These are phyloP conservation scores for Zygosaccharomyces pseudorouxii DNA, from an alignment of 805 yeast genomes.

Conservation along the genomic window DNA sequence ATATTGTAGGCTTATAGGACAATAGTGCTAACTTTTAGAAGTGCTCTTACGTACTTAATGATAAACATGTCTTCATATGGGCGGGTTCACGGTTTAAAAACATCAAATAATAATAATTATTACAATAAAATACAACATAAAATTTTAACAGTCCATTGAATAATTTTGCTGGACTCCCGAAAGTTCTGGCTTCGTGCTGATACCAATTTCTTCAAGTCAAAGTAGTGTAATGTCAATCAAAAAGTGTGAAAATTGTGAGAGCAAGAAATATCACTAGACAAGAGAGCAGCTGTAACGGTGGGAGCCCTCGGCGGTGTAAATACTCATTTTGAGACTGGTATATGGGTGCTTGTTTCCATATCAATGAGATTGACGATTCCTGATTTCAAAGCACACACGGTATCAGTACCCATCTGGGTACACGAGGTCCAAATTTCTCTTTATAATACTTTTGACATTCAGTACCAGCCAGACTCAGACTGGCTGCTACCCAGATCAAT, in stretches of 20 bases:
- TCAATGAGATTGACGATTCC: neutral
- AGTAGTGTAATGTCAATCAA: neutral
- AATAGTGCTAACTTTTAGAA: neutral
- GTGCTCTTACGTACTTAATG: neutral
- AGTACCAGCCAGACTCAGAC: constrained; percentile 51
- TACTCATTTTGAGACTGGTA: too few relatives aligned
- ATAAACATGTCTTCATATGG: neutral
- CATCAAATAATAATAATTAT: neutral
- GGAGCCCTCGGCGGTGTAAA: too few relatives aligned
- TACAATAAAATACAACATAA: neutral
- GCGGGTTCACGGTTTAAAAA: neutral
- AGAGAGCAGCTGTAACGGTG: too few relatives aligned
- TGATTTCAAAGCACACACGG: constrained; percentile 15
- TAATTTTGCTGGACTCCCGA: neutral
- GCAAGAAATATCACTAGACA: too few relatives aligned
- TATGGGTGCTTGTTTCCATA: neutral
- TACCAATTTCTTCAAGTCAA: neutral
- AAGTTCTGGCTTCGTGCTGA: neutral
- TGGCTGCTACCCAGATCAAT: constrained; percentile 37
- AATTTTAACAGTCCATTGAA: neutral
- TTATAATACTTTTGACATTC: constrained; percentile 49
- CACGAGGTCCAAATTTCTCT: constrained; percentile 17
- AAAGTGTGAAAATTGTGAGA: too few relatives aligned
- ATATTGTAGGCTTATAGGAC: neutral
- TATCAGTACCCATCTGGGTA: constrained; percentile 21